These are phyloP conservation scores for Cryptococcus depauperatus DNA, from an alignment of 1,284 basidiomycete genomes.

Conservation along the genomic window DNA sequence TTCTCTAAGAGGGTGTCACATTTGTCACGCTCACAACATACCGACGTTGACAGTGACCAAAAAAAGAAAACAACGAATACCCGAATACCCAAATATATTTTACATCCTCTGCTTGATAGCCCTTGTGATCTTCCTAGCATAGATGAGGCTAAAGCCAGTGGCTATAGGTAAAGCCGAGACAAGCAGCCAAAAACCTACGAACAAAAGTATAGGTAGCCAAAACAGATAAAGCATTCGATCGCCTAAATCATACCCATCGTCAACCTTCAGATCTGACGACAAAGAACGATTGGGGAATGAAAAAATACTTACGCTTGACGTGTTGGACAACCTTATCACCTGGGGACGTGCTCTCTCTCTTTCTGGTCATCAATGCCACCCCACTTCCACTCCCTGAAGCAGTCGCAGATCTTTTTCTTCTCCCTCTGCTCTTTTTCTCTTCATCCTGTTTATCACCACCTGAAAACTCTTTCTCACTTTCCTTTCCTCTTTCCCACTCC, in stretches of 20 bases:
- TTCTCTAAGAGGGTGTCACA: too few species aligned
- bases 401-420: conserved; percentile 3
- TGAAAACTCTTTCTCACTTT: neutral
- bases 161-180: conserved; percentile 40
- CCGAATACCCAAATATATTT: neutral
- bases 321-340: conserved; percentile 25
- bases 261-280: neutral
- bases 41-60: too few species aligned
- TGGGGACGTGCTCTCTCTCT: conserved; percentile 6
- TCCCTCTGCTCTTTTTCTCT: conserved; percentile 2
- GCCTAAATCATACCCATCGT: conserved; percentile 50
- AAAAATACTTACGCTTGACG: conserved; percentile 50
- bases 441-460: conserved; percentile 1
- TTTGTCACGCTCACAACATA: too few species aligned
- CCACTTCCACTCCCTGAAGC: conserved; percentile 3
- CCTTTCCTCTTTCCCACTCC: neutral
- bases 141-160: conserved; percentile 38
- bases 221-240: conserved; percentile 88
- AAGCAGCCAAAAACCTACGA: conserved; percentile 42
- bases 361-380: neutral
- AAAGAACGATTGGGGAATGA: neutral
- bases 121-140: conserved; percentile 35
- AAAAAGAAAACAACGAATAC: neutral
- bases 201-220: conserved; percentile 78
- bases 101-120: conserved; percentile 37